Conservation (phyloP, 768 basidiomycete genomes). For the Collybiopsis luxurians region DNA sequence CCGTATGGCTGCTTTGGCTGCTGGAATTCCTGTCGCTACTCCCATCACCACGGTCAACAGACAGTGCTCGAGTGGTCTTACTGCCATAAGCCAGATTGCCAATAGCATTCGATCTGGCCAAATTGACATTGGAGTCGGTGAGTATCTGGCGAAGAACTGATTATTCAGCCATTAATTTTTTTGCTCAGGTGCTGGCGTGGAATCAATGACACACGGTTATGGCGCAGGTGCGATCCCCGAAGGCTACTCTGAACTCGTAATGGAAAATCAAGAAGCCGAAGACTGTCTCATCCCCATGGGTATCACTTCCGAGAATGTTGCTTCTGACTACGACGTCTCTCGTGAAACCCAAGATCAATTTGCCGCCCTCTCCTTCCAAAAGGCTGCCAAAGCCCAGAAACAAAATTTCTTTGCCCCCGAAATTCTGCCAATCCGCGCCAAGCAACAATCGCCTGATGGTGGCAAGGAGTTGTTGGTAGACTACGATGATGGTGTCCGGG, state of each 20-base stretch:
- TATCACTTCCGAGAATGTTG: slow-evolving; percentile 93
- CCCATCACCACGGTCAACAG: slow-evolving; percentile 84
- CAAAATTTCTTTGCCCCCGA: slow-evolving; percentile 80
- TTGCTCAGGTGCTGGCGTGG: slow-evolving; percentile 72
- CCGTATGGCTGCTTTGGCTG: slow-evolving; percentile 83
- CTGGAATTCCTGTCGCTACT: slow-evolving; percentile 78
- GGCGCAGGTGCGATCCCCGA: slow-evolving; percentile 56
- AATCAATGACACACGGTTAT: slow-evolving; percentile 85
- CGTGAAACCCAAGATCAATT: slow-evolving; percentile 82
- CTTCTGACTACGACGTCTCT: slow-evolving; percentile 69
- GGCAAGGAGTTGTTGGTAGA: slow-evolving; percentile 75
- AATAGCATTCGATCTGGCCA: slow-evolving; percentile 75
- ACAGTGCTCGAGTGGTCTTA: slow-evolving; percentile 87
- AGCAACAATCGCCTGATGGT: slow-evolving; percentile 69
- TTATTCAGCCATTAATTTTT: neutral
- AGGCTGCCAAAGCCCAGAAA: slow-evolving; percentile 78
- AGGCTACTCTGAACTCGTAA: slow-evolving; percentile 61
- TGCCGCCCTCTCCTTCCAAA: slow-evolving; percentile 80
- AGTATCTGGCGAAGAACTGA: slow-evolving; percentile 16
- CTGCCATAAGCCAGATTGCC: slow-evolving; percentile 79
- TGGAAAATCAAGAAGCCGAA: slow-evolving; percentile 63
- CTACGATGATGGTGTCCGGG: slow-evolving; percentile 82
- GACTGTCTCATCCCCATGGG: slow-evolving; percentile 91
- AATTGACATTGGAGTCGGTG: slow-evolving; percentile 89
- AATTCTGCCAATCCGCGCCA: slow-evolving; percentile 78